Evolutionary conservation across 1,284 basidiomycete species (phyloP), one percentile per base, ranked within the genome.

Genomic region (Naganishia albida): DNA sequence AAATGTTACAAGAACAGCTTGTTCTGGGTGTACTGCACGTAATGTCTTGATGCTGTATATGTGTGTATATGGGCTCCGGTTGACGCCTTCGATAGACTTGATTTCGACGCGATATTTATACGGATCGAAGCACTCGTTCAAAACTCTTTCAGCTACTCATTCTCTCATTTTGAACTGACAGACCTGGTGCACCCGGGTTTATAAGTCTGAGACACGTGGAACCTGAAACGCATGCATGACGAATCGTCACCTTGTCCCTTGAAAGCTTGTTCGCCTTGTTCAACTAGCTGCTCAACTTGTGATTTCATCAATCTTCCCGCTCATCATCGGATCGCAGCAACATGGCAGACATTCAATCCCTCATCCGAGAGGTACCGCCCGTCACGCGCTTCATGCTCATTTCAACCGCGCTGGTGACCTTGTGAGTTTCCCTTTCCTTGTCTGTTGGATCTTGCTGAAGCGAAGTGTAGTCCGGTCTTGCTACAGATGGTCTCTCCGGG

Each of bases 341-440:
- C 3, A 67, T 67, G 66, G 66, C 66, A 43, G 67, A 68, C 43
- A 43, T 68, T 16, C 64, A 60, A 39, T 34, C 39, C 23, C 50
- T 68, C 16, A 49, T 66, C 39, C 30, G 63, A 12, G 42, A 64
- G 18, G 54, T 69, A 13, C 70, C 66, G 2, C 68, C 70, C 3
- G 70, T 69, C 7, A 70, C 70, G 16, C 64, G 66, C 40, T 64
- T 65, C 34, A 30, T 69, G 82, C 85, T 76, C 85, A 87, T 71
- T 83, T 84, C 66, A 84, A 87, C 69, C 86, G 88, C 70, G 83
- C 84, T 67, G 84, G 83, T 72, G 86, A 89, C 78, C 85, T 88
- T 81, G 80, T 68, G 44, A 62, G 70, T 63, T 16, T 20, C 18
- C 28, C 18, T 2, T 28, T 20, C 10, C 23, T 15, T 3, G 4